Evolutionary conservation across 345 rosid species (phyloP), one percentile per base, ranked within the genome.

Genomic region (Salix brachista): DNA sequence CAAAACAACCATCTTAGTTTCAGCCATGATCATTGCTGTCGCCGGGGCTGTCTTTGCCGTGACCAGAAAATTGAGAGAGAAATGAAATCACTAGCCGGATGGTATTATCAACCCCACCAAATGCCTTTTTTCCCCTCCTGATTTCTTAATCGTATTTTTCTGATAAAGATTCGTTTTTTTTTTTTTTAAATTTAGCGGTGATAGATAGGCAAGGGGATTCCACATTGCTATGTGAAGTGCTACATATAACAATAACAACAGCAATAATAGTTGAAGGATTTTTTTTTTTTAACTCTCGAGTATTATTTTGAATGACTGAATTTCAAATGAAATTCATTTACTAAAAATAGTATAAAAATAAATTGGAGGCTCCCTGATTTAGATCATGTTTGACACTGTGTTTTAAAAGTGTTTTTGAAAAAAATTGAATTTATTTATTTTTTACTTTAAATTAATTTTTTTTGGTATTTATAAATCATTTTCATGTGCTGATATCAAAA

Each of bases 31-130:
- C 48, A 74, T 74, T 60, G 87, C 87, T 19, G 81, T 79, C 30
- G 77, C 73, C 6, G 85, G 83, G 4, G 85, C 83, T 3, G 78
- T 70, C 19, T 69, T 81, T 50, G 85, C 79, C 68, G 60, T 84
- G 12, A 61, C 79, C 80, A 81, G 67, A 41, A 84, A 84, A 69
- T 70, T 81, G 83, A 79, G 74, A 74, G 77, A 84, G 73, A 78
- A 65, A 67, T 70, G 52, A 77, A 34, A 23, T 18, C 12, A 21
- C 67, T 18, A 11, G 46, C 34, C 32, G 2, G 41, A 4, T 61
- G 58, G 14, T 14, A 21, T 42, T 61, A 10, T 41, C 32, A 30
- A 30, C 32, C 4, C 32, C 32, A 30, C 32, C 32, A 30, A 30
- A 30, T 30, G 32, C 32, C 4, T 3, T 0, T 2, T 30, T 0